Conservation (phyloP, 192 early-diverging fungal species). For the Kappamyces sp. region DNA sequence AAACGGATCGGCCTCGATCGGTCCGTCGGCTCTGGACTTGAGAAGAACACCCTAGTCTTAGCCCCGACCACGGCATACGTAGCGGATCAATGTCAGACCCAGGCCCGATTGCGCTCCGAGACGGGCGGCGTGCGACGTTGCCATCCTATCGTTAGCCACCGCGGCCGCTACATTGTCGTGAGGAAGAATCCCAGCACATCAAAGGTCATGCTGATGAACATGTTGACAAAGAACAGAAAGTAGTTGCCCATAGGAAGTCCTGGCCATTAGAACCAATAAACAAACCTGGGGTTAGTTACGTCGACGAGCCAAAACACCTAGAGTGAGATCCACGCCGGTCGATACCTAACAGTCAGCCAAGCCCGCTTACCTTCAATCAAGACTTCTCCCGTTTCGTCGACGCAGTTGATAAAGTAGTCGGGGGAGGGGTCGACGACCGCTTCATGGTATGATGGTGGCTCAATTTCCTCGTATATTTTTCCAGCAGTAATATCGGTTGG, state of each 20-base stretch:
- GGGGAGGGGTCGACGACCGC: conserved; percentile 69
- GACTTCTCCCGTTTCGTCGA: conserved; percentile 72
- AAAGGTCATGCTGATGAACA: conserved; percentile 52
- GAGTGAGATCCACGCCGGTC: neutral
- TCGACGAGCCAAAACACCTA: neutral
- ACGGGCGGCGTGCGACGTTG: conserved; percentile 83
- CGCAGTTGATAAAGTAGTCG: conserved; percentile 66
- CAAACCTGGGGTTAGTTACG: neutral
- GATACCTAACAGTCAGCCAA: neutral
- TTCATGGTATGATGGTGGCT: conserved; percentile 64
- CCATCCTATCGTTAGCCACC: conserved; percentile 30
- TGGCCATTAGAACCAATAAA: conserved; percentile 5
- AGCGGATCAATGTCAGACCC: conserved; percentile 75
- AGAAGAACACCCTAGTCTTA: conserved; percentile 5
- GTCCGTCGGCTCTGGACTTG: conserved; percentile 9
- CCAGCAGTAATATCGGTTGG: conserved; percentile 7
- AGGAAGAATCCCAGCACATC: conserved; percentile 73
- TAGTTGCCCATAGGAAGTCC: conserved; percentile 82
- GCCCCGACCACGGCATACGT: conserved; percentile 26
- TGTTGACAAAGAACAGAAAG: conserved; percentile 72
- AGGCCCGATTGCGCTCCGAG: conserved; percentile 71
- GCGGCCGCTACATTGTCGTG: conserved; percentile 55
- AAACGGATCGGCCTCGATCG: neutral
- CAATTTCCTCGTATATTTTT: conserved; percentile 32
- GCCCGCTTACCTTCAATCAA: conserved; percentile 61